Percentiles rank a stretch among this genome's conserved stretches.
Evolutionary conservation across 139 green algal genomes (phyloP).

Genomic region (Gonium pectorale): DNA sequence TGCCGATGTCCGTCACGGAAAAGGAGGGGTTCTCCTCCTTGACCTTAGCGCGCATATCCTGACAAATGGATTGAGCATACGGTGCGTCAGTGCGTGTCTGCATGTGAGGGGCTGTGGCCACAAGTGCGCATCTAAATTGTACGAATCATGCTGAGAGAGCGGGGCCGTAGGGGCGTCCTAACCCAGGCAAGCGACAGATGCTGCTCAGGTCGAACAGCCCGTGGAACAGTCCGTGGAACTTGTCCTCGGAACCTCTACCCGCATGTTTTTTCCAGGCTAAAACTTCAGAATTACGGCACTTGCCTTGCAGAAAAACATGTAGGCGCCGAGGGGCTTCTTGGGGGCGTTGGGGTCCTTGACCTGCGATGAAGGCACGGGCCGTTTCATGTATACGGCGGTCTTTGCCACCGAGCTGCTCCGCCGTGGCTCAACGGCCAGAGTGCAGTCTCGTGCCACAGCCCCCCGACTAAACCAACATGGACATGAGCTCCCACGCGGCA

Average conservation of each 20-base stretch:
- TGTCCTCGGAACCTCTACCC: too few species aligned
- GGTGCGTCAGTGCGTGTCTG: background rate
- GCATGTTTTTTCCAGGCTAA: too few species aligned
- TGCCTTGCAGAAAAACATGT: slow-evolving; percentile 82
- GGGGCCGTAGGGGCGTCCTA: too few species aligned
- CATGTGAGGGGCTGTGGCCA: too few species aligned
- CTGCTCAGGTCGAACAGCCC: too few species aligned
- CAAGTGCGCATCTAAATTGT: too few species aligned
- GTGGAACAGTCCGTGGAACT: too few species aligned
- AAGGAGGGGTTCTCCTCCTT: slow-evolving; percentile 39
- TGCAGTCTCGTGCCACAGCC: background rate
- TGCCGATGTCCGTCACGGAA: slow-evolving; percentile 56
- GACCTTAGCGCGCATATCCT: slow-evolving; percentile 62
- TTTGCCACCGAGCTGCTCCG: background rate
- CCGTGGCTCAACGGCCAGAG: background rate
- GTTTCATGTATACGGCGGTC: background rate
- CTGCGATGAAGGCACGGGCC: background rate
- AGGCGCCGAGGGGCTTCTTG: slow-evolving; percentile 72
- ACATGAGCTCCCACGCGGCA: background rate
- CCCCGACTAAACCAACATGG: background rate
- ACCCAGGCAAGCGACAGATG: too few species aligned
- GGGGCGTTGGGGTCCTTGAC: slow-evolving; percentile 72
- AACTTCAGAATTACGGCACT: too few species aligned
- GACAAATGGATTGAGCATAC: slow-evolving; percentile 58
- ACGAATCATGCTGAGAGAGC: too few species aligned